phyloP scores from a whole-genome alignment of 192 early-diverging fungal species.

The Powellomyces hirtus region DNA sequence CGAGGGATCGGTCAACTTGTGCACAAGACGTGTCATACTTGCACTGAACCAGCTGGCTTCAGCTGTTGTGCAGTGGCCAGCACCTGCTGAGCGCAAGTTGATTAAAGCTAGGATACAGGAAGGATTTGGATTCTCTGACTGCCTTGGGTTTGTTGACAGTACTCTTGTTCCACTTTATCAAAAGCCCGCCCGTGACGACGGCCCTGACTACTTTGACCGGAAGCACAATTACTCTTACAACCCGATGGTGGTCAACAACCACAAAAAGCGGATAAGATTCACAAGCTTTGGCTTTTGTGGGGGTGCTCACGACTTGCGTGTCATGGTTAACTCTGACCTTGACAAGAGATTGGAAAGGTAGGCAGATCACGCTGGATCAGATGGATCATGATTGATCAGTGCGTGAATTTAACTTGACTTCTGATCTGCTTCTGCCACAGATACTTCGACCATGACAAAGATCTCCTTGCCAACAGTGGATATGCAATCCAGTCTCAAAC shows the following conservation, averaged over 20 bases:
- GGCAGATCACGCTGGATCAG: too few relatives aligned
- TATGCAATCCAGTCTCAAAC: too few relatives aligned
- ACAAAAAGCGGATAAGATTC: background rate
- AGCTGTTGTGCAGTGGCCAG: background rate
- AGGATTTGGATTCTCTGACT: background rate
- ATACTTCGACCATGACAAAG: too few relatives aligned
- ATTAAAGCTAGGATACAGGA: background rate
- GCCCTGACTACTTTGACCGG: background rate
- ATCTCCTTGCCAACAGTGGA: too few relatives aligned
- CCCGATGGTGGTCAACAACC: constrained; percentile 6
- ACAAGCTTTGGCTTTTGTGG: background rate
- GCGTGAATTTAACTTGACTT: too few relatives aligned
- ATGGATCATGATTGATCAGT: too few relatives aligned
- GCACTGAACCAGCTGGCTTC: background rate
- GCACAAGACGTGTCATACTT: background rate
- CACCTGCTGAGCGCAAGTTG: background rate
- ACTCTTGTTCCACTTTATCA: background rate
- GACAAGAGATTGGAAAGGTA: too few relatives aligned
- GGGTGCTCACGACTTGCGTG: background rate
- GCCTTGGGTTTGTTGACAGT: constrained; percentile 1
- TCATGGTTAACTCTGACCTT: background rate
- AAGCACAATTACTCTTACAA: background rate
- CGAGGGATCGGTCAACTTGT: background rate
- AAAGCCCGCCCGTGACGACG: background rate
- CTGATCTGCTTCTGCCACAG: too few relatives aligned